Percentiles rank a stretch among this genome's conserved stretches.
phyloP scores from a whole-genome alignment of 768 basidiomycete genomes.

The Cystoderma amianthinum region DNA sequence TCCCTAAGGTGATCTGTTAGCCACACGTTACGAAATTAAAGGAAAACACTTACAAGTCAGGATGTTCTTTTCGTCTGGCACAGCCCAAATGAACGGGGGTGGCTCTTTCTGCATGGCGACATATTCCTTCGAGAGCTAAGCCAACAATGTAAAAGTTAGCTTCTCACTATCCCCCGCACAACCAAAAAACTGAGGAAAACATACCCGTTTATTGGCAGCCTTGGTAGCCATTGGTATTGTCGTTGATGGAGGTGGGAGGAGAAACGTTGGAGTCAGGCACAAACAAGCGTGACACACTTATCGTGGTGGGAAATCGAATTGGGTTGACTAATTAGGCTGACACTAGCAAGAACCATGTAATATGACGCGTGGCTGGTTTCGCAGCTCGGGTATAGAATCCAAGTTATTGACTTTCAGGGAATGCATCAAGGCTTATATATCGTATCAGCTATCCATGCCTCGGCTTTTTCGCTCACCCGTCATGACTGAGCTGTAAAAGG shows the following conservation, averaged over 20 bases:
- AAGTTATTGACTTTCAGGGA: too few species aligned
- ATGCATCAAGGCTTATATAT: too few species aligned
- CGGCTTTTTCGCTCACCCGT: too few species aligned
- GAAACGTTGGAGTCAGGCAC: too few species aligned
- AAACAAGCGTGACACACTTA: too few species aligned
- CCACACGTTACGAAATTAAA: background rate
- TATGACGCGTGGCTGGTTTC: too few species aligned
- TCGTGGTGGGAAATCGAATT: too few species aligned
- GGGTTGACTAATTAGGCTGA: too few species aligned
- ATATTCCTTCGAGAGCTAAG: conserved; percentile 81
- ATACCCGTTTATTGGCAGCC: conserved; percentile 80
- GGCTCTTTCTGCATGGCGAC: conserved; percentile 88
- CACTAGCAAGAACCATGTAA: too few species aligned
- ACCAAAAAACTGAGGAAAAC: conserved; percentile 4
- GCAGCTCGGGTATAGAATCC: too few species aligned
- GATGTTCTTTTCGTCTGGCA: conserved; percentile 97
- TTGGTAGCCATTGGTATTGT: conserved; percentile 65
- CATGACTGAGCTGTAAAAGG: too few species aligned
- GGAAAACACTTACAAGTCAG: conserved; percentile 71
- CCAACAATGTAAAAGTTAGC: background rate
- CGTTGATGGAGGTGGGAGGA: conserved; percentile 6
- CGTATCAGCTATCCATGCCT: too few species aligned
- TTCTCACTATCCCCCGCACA: background rate
- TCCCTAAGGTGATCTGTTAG: conserved; percentile 49
- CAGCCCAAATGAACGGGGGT: conserved; percentile 94